A percentile compares a stretch with the other conserved stretches of the same genome.
Evolutionary conservation across 305 asterid genomes (phyloP).

Genomic region (Fraxinus dipetala): DNA sequence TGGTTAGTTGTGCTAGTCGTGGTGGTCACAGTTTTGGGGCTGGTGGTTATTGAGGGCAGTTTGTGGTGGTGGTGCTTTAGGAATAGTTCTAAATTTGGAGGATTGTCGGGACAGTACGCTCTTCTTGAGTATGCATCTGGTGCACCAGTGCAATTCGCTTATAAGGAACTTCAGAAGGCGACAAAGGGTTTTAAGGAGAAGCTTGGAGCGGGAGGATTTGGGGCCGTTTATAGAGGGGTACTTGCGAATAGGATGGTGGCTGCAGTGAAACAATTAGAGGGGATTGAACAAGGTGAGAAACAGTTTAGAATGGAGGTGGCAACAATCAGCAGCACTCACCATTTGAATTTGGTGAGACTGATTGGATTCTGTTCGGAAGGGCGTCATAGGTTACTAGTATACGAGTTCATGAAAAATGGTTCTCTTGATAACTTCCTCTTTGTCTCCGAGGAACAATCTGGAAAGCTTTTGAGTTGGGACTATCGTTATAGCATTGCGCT

Average conservation of each 20-base stretch:
- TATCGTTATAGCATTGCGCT: constrained; percentile 55
- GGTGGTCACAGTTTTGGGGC: constrained; percentile 43
- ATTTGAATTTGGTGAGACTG: constrained; percentile 76
- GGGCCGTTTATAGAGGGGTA: constrained; percentile 67
- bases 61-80: constrained; percentile 75
- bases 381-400: constrained; percentile 63
- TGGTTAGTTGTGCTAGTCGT: constrained; percentile 68
- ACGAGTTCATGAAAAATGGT: constrained; percentile 75
- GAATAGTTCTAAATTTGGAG: constrained; percentile 53
- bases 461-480: constrained; percentile 69
- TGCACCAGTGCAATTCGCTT: constrained; percentile 82
- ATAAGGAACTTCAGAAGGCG: constrained; percentile 59
- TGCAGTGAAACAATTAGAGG: constrained; percentile 80
- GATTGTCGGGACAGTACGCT: constrained; percentile 56
- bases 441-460: constrained; percentile 38
- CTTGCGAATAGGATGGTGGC: constrained; percentile 59
- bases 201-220: constrained; percentile 86
- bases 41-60: constrained; percentile 53
- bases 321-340: constrained; percentile 87
- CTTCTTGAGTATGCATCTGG: constrained; percentile 92
- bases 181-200: constrained; percentile 81
- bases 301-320: constrained; percentile 93
- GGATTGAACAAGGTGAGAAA: constrained; percentile 84
- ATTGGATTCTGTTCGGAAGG: constrained; percentile 89
- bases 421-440: constrained; percentile 70